These are phyloP conservation scores for Saitozyma podzolica DNA, from an alignment of 768 basidiomycete species.

Conservation along the genomic window DNA sequence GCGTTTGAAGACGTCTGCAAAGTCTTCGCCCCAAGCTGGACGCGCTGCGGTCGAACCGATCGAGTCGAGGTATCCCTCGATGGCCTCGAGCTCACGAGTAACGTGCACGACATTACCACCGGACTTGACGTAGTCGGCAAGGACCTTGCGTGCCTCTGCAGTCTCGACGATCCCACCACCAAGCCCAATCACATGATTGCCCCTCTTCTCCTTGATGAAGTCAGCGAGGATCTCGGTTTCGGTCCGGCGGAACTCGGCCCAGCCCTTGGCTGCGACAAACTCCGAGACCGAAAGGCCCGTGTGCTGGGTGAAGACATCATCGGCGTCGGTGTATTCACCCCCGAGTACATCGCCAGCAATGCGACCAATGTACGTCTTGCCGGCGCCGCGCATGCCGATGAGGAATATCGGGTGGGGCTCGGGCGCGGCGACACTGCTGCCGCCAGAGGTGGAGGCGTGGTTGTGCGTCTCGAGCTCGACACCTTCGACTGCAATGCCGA, in stretches of 20 bases:
- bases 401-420: slow-evolving; percentile 61
- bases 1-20: slow-evolving; percentile 78
- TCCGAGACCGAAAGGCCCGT: slow-evolving; percentile 65
- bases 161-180: slow-evolving; percentile 95
- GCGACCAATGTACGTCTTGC: slow-evolving; percentile 84
- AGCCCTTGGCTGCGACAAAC: slow-evolving; percentile 79
- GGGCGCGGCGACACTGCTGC: slow-evolving; percentile 25
- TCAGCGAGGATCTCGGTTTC: slow-evolving; percentile 71
- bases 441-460: slow-evolving; percentile 54
- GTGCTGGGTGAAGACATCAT: slow-evolving; percentile 69
- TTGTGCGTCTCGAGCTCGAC: slow-evolving; percentile 68
- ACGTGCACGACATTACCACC: slow-evolving; percentile 81
- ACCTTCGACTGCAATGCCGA: slow-evolving; percentile 83
- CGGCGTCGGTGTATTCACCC: slow-evolving; percentile 81
- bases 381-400: slow-evolving; percentile 95
- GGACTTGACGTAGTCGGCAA: slow-evolving; percentile 65
- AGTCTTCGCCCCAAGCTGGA: slow-evolving; percentile 84
- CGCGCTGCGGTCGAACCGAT: slow-evolving; percentile 65
- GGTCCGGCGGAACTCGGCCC: slow-evolving; percentile 82
- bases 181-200: slow-evolving; percentile 76
- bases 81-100: slow-evolving; percentile 73
- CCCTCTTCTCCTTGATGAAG: slow-evolving; percentile 62
- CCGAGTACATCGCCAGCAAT: slow-evolving; percentile 72
- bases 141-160: slow-evolving; percentile 66
- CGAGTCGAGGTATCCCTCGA: slow-evolving; percentile 72